Base-by-base conservation (phyloP, 2,329 filamentous ascomycete species). In the Laburnicola sp. region DNA sequence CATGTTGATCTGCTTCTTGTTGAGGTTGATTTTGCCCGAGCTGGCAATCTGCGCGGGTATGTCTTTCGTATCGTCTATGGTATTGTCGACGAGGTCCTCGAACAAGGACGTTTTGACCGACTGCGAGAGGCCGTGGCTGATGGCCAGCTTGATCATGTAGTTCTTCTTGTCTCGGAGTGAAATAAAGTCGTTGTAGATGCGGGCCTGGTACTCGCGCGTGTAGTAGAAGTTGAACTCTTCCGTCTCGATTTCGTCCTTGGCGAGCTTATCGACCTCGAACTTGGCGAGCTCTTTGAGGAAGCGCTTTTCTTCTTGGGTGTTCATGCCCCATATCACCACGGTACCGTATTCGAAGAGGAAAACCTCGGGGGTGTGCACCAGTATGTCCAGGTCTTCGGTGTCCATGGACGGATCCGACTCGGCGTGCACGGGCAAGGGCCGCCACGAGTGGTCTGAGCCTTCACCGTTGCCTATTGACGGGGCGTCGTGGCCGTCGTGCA, bases 151-250 rank as follows among this genome's bases (percentile, higher is more conserved):
- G 61, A 88, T 95, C 94, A 97, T 97, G 77, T 97, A 96, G 74
- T 96, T 96, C 66, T 86, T 86, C 75, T 96, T 96, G 65, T 97
- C 93, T 42, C 92, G 83, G 54, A 99, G 76, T 2, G 90, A 94
- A 74, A 99, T 99, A 66, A 99, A 99, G 75, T 99, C 94, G 74
- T 99, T 99, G 82, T 99, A 99, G 73, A 99, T 99, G 45, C 94
- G 87, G 22, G 94, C 91, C 75, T 99, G 95, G 72, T 99, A 99
- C 70, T 97, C 93, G 65, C 89, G 84, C 2, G 94, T 97, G 77
- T 99, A 97, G 78, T 99, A 99, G 74, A 97, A 99, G 73, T 99
- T 99, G 81, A 99, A 99, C 67, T 93, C 91, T 74, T 99, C 94
- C 40, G 91, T 90, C 76, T 99, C 93, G 27, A 96, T 86, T 62